Conservation (phyloP, 176 grass and related monocot genomes). For the Zea mays region Zm-B73-REFERENCE-NAM-5.0 NC_050104.1:16305501-16306000, state of each 20-base stretch:
- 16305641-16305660: constrained; percentile 25
- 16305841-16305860: too few species aligned
- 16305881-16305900: too few species aligned
- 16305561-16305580: constrained; percentile 96
- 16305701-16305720: constrained; percentile 11
- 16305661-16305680: background rate
- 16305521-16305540: constrained; percentile 78
- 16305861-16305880: too few species aligned
- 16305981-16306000: too few species aligned
- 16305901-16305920: too few species aligned
- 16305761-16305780: constrained; percentile 1
- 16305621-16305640: constrained; percentile 61
- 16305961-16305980: too few species aligned
- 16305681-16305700: constrained; percentile 23
- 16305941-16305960: too few species aligned
- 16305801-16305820: too few species aligned
- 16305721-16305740: constrained; percentile 8
- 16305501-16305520: constrained; percentile 85
- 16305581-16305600: constrained; percentile 95
- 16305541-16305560: constrained; percentile 96
- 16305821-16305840: too few species aligned
- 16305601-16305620: constrained; percentile 91
- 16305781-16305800: too few species aligned
- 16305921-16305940: too few species aligned
- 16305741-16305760: background rate